phyloP scores from a whole-genome alignment of 306 rosid species.

The Vigna unguiculata region DNA sequence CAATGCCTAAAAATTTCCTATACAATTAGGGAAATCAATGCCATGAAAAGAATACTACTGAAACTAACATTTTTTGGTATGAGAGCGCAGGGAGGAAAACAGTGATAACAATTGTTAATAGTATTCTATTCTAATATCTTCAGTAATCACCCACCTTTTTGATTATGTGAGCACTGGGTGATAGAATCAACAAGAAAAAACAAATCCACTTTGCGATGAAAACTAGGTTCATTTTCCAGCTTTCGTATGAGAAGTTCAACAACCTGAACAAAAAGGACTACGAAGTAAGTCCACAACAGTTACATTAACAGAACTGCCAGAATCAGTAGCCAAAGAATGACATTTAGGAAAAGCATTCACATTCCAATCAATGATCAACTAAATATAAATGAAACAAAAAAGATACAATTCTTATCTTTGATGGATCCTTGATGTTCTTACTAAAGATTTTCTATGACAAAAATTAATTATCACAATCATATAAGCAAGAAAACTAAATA shows the following conservation, averaged over 20 bases:
- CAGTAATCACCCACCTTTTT: conserved; percentile 63
- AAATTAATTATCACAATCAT: conserved; percentile 2
- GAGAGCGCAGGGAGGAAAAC: conserved; percentile 3
- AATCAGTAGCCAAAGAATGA: conserved; percentile 18
- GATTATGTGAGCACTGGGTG: conserved; percentile 93
- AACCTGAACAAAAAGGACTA: conserved; percentile 67
- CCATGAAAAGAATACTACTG: conserved; percentile 27
- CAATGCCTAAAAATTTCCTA: conserved; percentile 71
- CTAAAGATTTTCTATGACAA: conserved; percentile 11
- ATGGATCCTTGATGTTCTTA: conserved; percentile 38
- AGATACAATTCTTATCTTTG: conserved; percentile 17
- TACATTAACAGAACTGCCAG: conserved; percentile 18
- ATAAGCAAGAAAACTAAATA: conserved; percentile 11
- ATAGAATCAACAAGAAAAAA: conserved; percentile 99
- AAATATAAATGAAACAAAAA: conserved; percentile 26
- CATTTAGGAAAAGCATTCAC: conserved; percentile 7
- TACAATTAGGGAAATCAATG: conserved; percentile 29
- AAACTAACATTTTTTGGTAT: conserved; percentile 25
- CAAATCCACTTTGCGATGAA: conserved; percentile 93
- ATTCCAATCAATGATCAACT: conserved; percentile 26
- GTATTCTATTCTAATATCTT: not conserved
- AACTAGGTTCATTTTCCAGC: conserved; percentile 88
- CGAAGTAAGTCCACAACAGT: conserved; percentile 36
- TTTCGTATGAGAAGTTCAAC: conserved; percentile 97
- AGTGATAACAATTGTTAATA: conserved; percentile 20